These are phyloP conservation scores for Cyberlindnera maclurae DNA, from an alignment of 805 yeast genomes.

Conservation along the genomic window DNA sequence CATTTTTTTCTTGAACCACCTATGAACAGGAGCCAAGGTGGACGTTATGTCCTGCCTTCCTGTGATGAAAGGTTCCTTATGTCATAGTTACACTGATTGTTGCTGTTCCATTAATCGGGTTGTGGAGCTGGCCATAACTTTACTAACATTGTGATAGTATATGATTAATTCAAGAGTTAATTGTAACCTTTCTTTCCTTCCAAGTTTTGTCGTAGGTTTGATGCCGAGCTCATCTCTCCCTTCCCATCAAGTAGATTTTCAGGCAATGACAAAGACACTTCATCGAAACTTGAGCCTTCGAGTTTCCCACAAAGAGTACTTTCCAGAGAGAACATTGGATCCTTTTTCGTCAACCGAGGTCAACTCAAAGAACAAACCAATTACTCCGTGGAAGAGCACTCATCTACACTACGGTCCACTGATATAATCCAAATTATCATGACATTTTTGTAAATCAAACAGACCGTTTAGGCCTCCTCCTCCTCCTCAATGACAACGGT, in stretches of 20 bases:
- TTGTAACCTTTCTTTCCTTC: too few relatives aligned
- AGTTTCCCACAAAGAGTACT: background rate
- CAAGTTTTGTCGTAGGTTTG: too few relatives aligned
- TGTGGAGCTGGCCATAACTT: background rate
- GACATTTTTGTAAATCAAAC: constrained; percentile 11
- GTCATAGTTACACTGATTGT: constrained; percentile 89
- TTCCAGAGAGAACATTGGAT: constrained; percentile 1
- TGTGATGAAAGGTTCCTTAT: constrained; percentile 54
- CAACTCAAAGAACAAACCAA: constrained; percentile 3
- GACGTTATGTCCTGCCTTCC: constrained; percentile 33
- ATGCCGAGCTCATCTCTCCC: too few relatives aligned
- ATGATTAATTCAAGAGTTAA: too few relatives aligned
- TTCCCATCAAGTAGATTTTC: background rate
- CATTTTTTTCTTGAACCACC: constrained; percentile 26
- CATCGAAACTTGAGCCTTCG: background rate
- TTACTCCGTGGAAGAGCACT: constrained; percentile 6
- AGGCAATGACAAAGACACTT: background rate
- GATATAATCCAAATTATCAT: constrained; percentile 7
- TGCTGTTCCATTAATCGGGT: constrained; percentile 4
- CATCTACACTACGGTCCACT: constrained; percentile 4
- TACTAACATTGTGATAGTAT: background rate
- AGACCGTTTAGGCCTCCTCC: constrained; percentile 24
- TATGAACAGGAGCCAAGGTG: constrained; percentile 17
- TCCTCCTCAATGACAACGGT: constrained; percentile 89
- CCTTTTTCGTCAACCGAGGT: background rate